Base-by-base conservation (phyloP, 352 stramenopile species). In the Globisporangium spinosum region DNA sequence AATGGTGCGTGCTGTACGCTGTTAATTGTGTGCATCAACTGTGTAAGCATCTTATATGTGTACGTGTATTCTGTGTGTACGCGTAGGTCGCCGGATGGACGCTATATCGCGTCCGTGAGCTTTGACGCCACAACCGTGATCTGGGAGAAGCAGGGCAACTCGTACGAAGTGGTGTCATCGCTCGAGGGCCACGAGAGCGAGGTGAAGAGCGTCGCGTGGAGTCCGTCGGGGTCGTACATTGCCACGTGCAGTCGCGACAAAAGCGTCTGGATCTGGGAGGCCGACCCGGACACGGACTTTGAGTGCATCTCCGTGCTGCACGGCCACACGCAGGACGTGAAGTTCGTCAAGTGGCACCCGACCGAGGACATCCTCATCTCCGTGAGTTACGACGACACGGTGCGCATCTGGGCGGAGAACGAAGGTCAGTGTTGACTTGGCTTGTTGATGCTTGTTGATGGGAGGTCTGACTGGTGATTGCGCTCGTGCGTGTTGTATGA, bases 171-270 rank as follows among this genome's bases (percentile, higher is more conserved):
- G 54, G 91, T 98, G 27, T 94, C 97, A 43, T 97, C 94, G 71
- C 82, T 99, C 2, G 97, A 99, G 80, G 98, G 98, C 57, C 97
- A 99, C 78, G 97, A 99, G 67, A 98, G 95, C 77, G 98, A 99
- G 85, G 94, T 99, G 34, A 99, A 99, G 76, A 94, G 85, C 75
- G 87, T 99, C 17, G 81, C 89, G 27, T 99, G 96, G 96, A 99
- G 96, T 74, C 74, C 83, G 0, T 97, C 92, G 12, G 97, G 94
- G 0, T 80, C 86, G 23, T 90, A 98, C 53, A 74, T 99, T 32
- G 98, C 98, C n/a, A 99, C 94, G 8, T 99, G 97, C 77, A 97
- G 96, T 55, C 85, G 97, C n/a, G 97, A 99, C 80, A 99, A 99
- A 77, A 98, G 89, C 70, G 90, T 99, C 57, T 99, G 97, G 97